Evolutionary conservation across 257 asterid genomes (phyloP).

Genomic region (Lantana camara): DNA sequence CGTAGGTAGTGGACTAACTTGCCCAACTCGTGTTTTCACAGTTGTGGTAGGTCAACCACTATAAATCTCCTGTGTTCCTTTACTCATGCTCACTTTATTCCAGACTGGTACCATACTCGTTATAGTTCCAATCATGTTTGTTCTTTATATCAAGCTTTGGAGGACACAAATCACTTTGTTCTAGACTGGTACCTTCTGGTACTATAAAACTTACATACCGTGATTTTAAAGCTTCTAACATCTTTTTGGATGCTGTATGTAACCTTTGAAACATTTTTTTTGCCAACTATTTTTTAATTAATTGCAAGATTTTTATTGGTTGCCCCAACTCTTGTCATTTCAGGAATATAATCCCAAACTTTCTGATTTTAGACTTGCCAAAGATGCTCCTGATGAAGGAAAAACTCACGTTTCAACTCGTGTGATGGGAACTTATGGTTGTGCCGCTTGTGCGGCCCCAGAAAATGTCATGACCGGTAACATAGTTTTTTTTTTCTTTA

Average conservation of each 20-base stretch:
- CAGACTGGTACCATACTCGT: too few species aligned
- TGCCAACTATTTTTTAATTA: neutral
- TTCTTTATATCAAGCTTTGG: too few species aligned
- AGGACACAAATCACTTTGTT: too few species aligned
- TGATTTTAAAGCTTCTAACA: slow-evolving; percentile 67
- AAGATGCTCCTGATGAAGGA: slow-evolving; percentile 73
- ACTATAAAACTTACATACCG: slow-evolving; percentile 60
- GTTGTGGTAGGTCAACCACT: too few species aligned
- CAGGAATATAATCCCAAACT: slow-evolving; percentile 72
- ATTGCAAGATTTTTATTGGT: neutral
- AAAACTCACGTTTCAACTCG: slow-evolving; percentile 71
- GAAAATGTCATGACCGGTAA: slow-evolving; percentile 67
- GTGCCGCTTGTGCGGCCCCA: slow-evolving; percentile 65
- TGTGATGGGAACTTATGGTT: slow-evolving; percentile 63
- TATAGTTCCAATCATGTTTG: too few species aligned
- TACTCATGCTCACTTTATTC: too few species aligned
- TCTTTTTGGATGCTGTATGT: slow-evolving; percentile 61
- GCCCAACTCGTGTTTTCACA: too few species aligned
- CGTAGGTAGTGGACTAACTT: too few species aligned
- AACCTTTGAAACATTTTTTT: too few species aligned
- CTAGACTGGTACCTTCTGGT: too few species aligned
- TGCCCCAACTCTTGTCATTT: neutral
- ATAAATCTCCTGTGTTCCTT: too few species aligned
- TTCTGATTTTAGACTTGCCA: slow-evolving; percentile 69
- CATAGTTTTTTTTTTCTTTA: neutral